Conservation (phyloP, 2,329 filamentous ascomycete genomes). For the Monosporascus sp. region DNA sequence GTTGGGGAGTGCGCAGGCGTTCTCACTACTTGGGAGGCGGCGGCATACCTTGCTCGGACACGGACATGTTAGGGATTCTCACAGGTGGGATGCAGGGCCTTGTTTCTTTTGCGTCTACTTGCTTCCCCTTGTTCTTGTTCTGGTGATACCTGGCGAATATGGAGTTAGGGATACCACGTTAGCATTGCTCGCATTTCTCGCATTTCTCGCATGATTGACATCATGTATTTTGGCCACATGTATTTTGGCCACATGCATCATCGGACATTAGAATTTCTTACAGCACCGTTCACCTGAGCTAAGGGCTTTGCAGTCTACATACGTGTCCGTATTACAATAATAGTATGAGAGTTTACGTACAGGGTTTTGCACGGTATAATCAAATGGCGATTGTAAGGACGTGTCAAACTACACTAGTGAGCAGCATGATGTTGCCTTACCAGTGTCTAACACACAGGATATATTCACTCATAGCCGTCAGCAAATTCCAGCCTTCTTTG, state of each 20-base stretch:
- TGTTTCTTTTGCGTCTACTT: slow-evolving; percentile 10
- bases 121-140: slow-evolving; percentile 13
- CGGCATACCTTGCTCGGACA: not conserved
- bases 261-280: not conserved
- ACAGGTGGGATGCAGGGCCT: not conserved
- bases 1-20: slow-evolving; percentile 8
- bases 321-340: too few species aligned
- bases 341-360: too few species aligned
- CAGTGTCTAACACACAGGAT: slow-evolving; percentile 65
- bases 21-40: slow-evolving; percentile 1
- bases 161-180: slow-evolving; percentile 11
- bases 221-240: slow-evolving; percentile 19
- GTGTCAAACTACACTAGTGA: too few species aligned
- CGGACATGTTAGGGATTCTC: slow-evolving; percentile 2
- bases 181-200: slow-evolving; percentile 13
- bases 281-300: too few species aligned
- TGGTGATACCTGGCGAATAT: slow-evolving; percentile 13
- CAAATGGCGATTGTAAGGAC: too few species aligned
- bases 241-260: slow-evolving; percentile 6
- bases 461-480: slow-evolving; percentile 63
- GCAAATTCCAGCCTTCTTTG: slow-evolving; percentile 68
- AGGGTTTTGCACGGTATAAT: too few species aligned
- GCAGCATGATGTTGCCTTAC: slow-evolving; percentile 33
- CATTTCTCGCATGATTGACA: slow-evolving; percentile 24
- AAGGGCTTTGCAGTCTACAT: too few species aligned